A percentile compares a stretch with the other conserved stretches of the same genome.
phyloP scores from a whole-genome alignment of 139 green algal genomes.

The Coelastrella sp. region DNA sequence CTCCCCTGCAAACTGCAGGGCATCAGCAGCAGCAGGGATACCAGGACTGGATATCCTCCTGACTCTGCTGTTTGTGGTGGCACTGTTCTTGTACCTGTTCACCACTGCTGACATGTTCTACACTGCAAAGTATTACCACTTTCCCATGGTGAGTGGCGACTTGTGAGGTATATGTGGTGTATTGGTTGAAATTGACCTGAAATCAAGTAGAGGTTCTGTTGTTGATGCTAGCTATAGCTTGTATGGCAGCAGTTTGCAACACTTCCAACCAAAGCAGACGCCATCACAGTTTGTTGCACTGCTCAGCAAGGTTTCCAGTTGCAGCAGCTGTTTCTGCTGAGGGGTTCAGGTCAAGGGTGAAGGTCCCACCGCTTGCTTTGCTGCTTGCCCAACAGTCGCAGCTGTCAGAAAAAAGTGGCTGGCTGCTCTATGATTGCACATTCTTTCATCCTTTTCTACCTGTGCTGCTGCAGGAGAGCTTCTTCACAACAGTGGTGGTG shows the following conservation, averaged over 20 bases:
- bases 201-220: too few species aligned
- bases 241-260: too few species aligned
- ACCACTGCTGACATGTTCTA: conserved; percentile 50
- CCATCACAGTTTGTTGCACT: too few species aligned
- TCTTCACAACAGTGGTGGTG: conserved; percentile 12
- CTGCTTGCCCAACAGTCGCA: not conserved
- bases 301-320: too few species aligned
- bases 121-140: conserved; percentile 44
- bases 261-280: too few species aligned
- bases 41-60: not conserved
- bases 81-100: conserved; percentile 42
- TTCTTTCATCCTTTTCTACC: not conserved
- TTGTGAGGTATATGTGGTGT: not conserved
- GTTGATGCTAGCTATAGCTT: too few species aligned
- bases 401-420: not conserved
- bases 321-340: too few species aligned
- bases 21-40: not conserved
- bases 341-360: too few species aligned
- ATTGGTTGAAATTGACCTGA: too few species aligned
- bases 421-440: not conserved
- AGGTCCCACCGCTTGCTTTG: too few species aligned
- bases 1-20: not conserved
- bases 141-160: conserved; percentile 19
- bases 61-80: conserved; percentile 21
- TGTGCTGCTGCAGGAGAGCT: conserved; percentile 23